Evolutionary conservation across 129 eudicot genomes (phyloP).

Genomic region (Ambrosia artemisiifolia): DNA sequence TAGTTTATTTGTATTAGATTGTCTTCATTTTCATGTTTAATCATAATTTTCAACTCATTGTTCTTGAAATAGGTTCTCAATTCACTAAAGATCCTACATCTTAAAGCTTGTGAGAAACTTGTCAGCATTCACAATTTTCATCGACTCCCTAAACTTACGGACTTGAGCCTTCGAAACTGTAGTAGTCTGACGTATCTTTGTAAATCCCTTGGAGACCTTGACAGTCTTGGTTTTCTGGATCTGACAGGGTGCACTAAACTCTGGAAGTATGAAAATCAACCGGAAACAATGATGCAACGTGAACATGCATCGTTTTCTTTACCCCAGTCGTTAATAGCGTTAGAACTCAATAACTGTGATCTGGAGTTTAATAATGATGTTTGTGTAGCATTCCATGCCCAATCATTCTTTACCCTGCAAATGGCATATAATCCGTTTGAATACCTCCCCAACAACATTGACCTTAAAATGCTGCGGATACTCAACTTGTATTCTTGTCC

Average conservation of each 20-base stretch:
- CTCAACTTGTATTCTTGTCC: not conserved
- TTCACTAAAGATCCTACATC: slow-evolving; percentile 24
- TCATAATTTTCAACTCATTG: not conserved
- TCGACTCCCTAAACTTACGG: slow-evolving; percentile 23
- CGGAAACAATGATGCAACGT: too few species aligned
- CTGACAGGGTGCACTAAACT: slow-evolving; percentile 14
- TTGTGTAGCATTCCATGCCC: not conserved
- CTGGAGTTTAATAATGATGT: not conserved
- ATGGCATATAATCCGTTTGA: not conserved
- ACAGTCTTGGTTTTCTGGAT: slow-evolving; percentile 11
- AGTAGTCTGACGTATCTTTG: slow-evolving; percentile 4
- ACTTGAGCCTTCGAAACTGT: slow-evolving; percentile 4
- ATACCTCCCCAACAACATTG: not conserved
- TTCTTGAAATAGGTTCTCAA: slow-evolving; percentile 23
- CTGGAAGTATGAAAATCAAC: not conserved
- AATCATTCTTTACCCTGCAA: not conserved
- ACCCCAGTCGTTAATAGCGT: not conserved
- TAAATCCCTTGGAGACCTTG: slow-evolving; percentile 22
- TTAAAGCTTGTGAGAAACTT: slow-evolving; percentile 15
- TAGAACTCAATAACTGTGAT: not conserved
- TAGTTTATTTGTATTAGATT: not conserved
- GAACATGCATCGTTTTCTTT: not conserved
- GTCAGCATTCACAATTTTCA: not conserved
- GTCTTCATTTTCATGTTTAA: not conserved
- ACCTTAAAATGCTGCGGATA: not conserved